Base-by-base conservation (phyloP, 805 yeast genomes). In the Alloascoidea africana region DNA sequence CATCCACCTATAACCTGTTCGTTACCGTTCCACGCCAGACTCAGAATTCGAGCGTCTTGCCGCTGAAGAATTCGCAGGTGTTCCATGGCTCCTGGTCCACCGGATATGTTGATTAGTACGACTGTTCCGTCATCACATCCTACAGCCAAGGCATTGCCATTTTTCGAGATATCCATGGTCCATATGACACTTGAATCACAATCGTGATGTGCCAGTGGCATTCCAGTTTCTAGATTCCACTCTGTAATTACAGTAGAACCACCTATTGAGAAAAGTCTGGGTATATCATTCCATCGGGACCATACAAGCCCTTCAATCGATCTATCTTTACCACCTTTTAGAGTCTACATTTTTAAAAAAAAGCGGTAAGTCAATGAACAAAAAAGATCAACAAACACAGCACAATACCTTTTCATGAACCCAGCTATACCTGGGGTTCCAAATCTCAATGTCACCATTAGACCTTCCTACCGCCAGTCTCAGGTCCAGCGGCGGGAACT, bases 111-210 rank as follows among this genome's bases (percentile, higher is more conserved):
- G 14, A 86, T 65, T 3, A 91, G 55, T 1, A 82, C 94, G 5
- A 89, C 86, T 4, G 84, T 66, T 16, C 98, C 98, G 52, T 87
- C 93, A 47, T 91, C 98, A 56, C 97, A 89, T 3, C 97, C 98
- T 1, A 83, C 82, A 1, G 95, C 84, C 27, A 91, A 60, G 47
- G 66, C 73, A 41, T 67, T 59, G 35, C 77, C 81, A 16, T 68
- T 59, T 16, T 68, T 66, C 44, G 75, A 76, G 16, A 75, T 72
- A 3, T 80, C 75, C 35, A 87, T 57, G 4, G 94, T 82, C 98
- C 98, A 91, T 39, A 86, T 80, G 14, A 85, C 76, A 27, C 97
- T 96, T 2, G 94, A 82, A 53, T 86, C 84, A 60, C 95, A 84
- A 53, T 87, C 94, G 50, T 76, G 76, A 54, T 86, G 82, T 36